Evolutionary conservation across 2,329 filamentous ascomycete genomes (phyloP).

Genomic region (Fusarium liriodendri): DNA sequence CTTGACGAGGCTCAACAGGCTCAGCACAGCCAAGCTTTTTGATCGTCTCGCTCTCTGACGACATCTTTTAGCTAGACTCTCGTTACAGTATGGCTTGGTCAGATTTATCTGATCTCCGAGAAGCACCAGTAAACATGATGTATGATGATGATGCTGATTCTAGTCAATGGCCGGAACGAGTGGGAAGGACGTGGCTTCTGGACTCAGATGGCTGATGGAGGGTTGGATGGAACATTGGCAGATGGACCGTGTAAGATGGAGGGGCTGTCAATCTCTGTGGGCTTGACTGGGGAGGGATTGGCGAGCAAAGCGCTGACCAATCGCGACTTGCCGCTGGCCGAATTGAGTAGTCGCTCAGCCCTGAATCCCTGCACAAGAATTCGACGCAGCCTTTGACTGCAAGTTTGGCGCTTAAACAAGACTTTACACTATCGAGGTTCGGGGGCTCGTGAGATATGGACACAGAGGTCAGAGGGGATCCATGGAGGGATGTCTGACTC

Average conservation of each 20-base stretch:
- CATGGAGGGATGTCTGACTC: background rate
- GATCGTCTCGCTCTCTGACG: background rate
- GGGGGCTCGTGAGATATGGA: background rate
- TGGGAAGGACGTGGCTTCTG: conserved; percentile 21
- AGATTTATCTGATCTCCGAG: background rate
- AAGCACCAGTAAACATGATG: background rate
- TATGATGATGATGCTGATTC: conserved; percentile 18
- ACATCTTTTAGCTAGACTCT: background rate
- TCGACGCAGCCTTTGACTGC: conserved; percentile 1
- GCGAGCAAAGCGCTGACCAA: conserved; percentile 35
- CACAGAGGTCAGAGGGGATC: background rate
- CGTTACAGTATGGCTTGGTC: background rate
- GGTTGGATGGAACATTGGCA: background rate
- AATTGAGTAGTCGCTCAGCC: conserved; percentile 44
- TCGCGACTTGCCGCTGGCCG: conserved; percentile 35
- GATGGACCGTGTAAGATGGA: conserved; percentile 13
- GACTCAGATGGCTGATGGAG: conserved; percentile 7
- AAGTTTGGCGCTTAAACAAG: conserved; percentile 14
- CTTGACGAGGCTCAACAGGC: background rate
- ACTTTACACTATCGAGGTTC: background rate
- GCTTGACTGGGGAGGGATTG: conserved; percentile 38
- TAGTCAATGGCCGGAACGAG: conserved; percentile 5
- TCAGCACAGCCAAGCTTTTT: background rate
- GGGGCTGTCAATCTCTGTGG: conserved; percentile 33
- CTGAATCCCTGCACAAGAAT: conserved; percentile 34